Conservation (phyloP, 176 grass and related monocot genomes). For the Rhynchospora breviuscula region DNA sequence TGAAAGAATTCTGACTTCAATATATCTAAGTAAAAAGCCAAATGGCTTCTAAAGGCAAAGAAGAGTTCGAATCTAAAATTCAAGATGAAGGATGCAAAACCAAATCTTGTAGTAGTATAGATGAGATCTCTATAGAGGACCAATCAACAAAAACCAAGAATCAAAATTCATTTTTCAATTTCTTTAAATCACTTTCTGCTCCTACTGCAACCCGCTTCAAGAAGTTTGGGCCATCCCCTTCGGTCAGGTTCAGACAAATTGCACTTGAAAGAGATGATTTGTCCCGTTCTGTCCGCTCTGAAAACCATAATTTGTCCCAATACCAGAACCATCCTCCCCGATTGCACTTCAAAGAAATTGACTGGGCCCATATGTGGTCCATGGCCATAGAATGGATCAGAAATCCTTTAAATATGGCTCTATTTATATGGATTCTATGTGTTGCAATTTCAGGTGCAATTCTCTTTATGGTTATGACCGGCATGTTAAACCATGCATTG, state of each 20-base stretch:
- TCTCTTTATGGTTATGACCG: conserved; percentile 59
- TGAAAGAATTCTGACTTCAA: too few species aligned
- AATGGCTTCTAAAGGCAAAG: conserved; percentile 57
- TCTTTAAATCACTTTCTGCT: conserved; percentile 25
- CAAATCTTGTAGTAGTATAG: conserved; percentile 18
- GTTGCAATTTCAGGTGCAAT: conserved; percentile 54
- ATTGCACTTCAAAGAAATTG: conserved; percentile 50
- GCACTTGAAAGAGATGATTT: conserved; percentile 63
- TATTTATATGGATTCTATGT: conserved; percentile 69
- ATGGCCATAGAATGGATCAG: conserved; percentile 52
- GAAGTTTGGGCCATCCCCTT: conserved; percentile 59
- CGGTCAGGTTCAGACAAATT: conserved; percentile 64
- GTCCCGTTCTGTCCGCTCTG: conserved; percentile 65
- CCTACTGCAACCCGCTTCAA: conserved; percentile 33
- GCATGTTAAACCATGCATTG: conserved; percentile 50
- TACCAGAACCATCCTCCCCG: conserved; percentile 27
- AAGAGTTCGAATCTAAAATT: conserved; percentile 46
- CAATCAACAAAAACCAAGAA: conserved; percentile 26
- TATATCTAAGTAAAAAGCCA: neutral
- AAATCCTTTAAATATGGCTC: conserved; percentile 70
- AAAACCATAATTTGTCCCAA: conserved; percentile 35
- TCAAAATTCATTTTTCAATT: conserved; percentile 33
- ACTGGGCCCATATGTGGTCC: conserved; percentile 46
- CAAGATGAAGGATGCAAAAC: conserved; percentile 30
- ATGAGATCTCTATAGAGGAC: conserved; percentile 29